A percentile compares a stretch with the other conserved stretches of the same genome.
Conservation (phyloP, 2,329 filamentous ascomycete species). For the Spiromastix sp. region DNA sequence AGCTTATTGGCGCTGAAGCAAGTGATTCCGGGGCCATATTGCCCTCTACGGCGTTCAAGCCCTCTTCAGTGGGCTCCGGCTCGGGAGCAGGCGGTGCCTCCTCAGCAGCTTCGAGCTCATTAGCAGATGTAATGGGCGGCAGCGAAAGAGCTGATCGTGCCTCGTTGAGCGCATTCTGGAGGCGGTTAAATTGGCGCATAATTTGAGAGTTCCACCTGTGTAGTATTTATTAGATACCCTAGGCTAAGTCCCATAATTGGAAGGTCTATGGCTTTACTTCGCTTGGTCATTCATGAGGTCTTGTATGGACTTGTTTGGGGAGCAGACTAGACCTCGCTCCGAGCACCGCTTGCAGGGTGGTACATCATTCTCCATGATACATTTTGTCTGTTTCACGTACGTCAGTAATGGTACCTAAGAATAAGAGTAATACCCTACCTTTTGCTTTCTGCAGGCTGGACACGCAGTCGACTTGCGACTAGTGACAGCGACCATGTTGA, state of each 20-base stretch:
- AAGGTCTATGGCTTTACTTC: constrained; percentile 2
- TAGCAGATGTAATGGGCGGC: constrained; percentile 1
- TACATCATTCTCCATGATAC: constrained; percentile 9
- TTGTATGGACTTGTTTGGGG: constrained; percentile 9
- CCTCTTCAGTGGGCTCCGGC: constrained; percentile 5
- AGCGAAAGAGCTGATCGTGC: constrained; percentile 7
- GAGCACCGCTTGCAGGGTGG: constrained; percentile 9
- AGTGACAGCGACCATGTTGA: constrained; percentile 8
- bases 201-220: constrained; percentile 9
- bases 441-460: constrained; percentile 41
- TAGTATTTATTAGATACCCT: background rate
- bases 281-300: constrained; percentile 9
- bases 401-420: background rate
- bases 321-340: constrained; percentile 9
- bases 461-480: constrained; percentile 37
- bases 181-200: constrained; percentile 5
- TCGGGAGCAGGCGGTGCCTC: constrained; percentile 2
- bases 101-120: constrained; percentile 3
- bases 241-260: background rate
- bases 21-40: constrained; percentile 15
- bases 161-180: constrained; percentile 9
- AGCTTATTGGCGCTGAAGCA: constrained; percentile 37
- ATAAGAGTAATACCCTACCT: constrained; percentile 22
- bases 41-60: constrained; percentile 2
- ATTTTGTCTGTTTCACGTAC: constrained; percentile 6